Percentiles rank a stretch among this genome's conserved stretches.
phyloP scores from a whole-genome alignment of 495 filamentous ascomycete genomes.

The Penicillium alfredii region DNA sequence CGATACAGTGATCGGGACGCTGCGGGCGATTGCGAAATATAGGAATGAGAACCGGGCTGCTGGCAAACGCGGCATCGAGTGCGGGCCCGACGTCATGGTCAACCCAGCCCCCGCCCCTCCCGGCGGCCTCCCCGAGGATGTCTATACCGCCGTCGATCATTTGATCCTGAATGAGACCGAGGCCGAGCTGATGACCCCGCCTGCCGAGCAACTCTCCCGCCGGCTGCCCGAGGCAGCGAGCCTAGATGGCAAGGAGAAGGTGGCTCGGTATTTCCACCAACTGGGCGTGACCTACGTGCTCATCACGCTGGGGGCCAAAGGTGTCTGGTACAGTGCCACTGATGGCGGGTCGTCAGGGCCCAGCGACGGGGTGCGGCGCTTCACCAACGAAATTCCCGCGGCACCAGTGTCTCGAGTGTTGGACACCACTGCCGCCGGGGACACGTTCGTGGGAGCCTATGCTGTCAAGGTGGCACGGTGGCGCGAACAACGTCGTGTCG shows the following conservation, averaged over 20 bases:
- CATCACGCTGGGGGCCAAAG: slow-evolving; percentile 76
- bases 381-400: slow-evolving; percentile 42
- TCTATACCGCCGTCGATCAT: slow-evolving; percentile 64
- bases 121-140: slow-evolving; percentile 54
- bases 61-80: slow-evolving; percentile 40
- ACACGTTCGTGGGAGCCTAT: slow-evolving; percentile 90
- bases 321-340: slow-evolving; percentile 54
- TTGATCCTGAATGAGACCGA: slow-evolving; percentile 91
- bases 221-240: slow-evolving; percentile 35
- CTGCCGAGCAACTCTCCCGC: slow-evolving; percentile 25
- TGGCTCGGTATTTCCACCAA: slow-evolving; percentile 53
- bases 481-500: slow-evolving; percentile 31
- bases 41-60: slow-evolving; percentile 41
- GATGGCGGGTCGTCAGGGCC: slow-evolving; percentile 36
- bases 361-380: slow-evolving; percentile 28
- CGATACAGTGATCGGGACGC: slow-evolving; percentile 59
- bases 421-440: slow-evolving; percentile 91
- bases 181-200: slow-evolving; percentile 61
- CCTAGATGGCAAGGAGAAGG: slow-evolving; percentile 44
- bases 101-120: slow-evolving; percentile 81
- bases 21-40: slow-evolving; percentile 36
- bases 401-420: slow-evolving; percentile 62
- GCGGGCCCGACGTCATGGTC: slow-evolving; percentile 55
- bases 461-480: slow-evolving; percentile 56
- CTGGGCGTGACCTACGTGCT: slow-evolving; percentile 70